Evolutionary conservation across 306 rosid species (phyloP).

Genomic region (Bauhinia variegata): DNA sequence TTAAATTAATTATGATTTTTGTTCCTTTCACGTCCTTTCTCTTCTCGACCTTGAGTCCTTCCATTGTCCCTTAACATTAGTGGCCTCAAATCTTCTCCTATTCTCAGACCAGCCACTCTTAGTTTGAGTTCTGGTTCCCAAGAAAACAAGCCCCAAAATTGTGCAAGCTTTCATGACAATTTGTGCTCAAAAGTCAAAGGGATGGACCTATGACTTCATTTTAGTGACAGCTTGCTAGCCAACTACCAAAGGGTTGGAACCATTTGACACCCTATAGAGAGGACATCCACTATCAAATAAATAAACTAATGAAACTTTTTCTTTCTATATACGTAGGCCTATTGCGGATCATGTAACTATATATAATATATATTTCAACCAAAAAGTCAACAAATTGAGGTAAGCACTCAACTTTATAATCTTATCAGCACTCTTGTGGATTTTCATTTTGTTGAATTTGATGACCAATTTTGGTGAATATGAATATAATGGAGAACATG

Average conservation of each 20-base stretch:
- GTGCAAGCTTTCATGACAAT: constrained; percentile 35
- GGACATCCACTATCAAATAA: constrained; percentile 12
- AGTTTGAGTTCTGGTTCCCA: background rate
- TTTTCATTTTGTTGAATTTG: background rate
- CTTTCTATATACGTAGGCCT: constrained; percentile 27
- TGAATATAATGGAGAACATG: background rate
- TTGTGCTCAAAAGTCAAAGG: constrained; percentile 52
- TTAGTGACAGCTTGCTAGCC: constrained; percentile 23
- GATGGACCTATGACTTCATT: constrained; percentile 38
- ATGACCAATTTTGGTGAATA: background rate
- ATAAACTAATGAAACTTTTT: constrained; percentile 25
- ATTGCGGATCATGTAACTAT: too few relatives aligned
- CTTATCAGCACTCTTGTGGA: background rate
- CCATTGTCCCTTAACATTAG: too few relatives aligned
- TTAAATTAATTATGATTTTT: too few relatives aligned
- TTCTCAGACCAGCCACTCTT: background rate
- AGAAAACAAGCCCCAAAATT: constrained; percentile 39
- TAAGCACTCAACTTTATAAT: constrained; percentile 26
- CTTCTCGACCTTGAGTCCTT: too few relatives aligned
- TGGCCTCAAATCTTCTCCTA: constrained; percentile 1
- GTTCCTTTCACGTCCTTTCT: too few relatives aligned
- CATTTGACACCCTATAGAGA: constrained; percentile 32
- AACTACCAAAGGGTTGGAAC: constrained; percentile 11
- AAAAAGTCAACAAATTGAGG: constrained; percentile 49
- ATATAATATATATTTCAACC: constrained; percentile 9